Conservation (phyloP, 164 flowering plant species). For the Macadamia tetraphylla region DNA sequence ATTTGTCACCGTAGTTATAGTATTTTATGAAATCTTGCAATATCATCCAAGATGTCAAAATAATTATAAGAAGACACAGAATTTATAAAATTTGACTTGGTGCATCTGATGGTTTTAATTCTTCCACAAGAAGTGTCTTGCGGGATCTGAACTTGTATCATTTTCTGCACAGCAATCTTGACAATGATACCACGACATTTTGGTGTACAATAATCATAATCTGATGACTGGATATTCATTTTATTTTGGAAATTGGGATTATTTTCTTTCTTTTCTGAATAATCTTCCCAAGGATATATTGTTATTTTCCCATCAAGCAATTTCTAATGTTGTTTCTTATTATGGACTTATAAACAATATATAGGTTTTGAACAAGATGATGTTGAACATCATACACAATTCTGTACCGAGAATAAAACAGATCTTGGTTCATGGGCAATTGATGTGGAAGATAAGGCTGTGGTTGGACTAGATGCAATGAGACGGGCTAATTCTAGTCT, state of each 20-base stretch:
- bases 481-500: constrained; percentile 87
- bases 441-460: constrained; percentile 28
- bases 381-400: constrained; percentile 11
- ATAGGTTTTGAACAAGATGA: constrained; percentile 22
- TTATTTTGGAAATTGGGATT: too few relatives aligned
- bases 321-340: not conserved
- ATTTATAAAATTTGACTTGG: not conserved
- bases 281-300: not conserved
- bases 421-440: constrained; percentile 11
- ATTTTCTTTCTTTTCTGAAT: too few relatives aligned
- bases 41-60: too few relatives aligned
- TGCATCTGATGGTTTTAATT: not conserved
- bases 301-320: not conserved
- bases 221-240: not conserved
- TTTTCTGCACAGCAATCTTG: too few relatives aligned
- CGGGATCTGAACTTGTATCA: too few relatives aligned
- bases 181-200: too few relatives aligned
- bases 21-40: too few relatives aligned
- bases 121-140: too few relatives aligned
- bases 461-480: constrained; percentile 79
- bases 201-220: not conserved
- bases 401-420: constrained; percentile 9
- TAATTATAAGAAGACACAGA: too few relatives aligned
- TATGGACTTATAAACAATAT: not conserved
- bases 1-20: too few relatives aligned